These are phyloP conservation scores for Monilinia polystroma DNA, from an alignment of 2,329 filamentous ascomycete genomes.

Conservation along the genomic window DNA sequence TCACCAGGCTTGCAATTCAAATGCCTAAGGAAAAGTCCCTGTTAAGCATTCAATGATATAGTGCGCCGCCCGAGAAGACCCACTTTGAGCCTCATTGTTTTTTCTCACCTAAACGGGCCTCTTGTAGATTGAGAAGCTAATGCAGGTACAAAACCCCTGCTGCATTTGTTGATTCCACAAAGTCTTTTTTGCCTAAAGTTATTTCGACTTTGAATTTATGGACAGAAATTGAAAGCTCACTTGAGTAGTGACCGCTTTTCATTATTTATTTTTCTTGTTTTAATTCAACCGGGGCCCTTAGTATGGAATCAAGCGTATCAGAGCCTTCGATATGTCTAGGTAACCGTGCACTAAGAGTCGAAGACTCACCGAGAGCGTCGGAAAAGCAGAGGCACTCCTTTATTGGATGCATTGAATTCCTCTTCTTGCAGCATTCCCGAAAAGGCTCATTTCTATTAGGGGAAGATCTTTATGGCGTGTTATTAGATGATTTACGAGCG, in stretches of 20 bases:
- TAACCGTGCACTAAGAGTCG: neutral
- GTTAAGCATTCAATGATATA: neutral
- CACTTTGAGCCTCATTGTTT: constrained; percentile 11
- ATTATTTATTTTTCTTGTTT: neutral
- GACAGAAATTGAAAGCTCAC: neutral
- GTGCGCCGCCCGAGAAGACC: neutral
- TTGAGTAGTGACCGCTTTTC: neutral
- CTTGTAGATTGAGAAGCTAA: neutral
- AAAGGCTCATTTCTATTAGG: neutral
- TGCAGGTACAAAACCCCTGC: neutral
- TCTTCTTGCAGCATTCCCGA: neutral
- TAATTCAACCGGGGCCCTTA: neutral
- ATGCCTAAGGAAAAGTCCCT: constrained; percentile 10
- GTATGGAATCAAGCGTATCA: neutral
- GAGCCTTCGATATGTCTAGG: neutral
- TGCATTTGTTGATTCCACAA: constrained; percentile 5
- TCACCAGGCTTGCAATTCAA: neutral
- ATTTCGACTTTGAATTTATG: neutral
- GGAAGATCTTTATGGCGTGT: neutral
- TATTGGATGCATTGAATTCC: neutral
- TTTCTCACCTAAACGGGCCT: neutral
- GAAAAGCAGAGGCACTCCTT: neutral
- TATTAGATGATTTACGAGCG: neutral
- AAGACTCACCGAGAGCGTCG: neutral
- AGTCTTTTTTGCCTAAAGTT: neutral